A percentile compares a stretch with the other conserved stretches of the same genome.
Evolutionary conservation across 139 green algal genomes (phyloP).

Genomic region (Tetradesmus obliquus): DNA sequence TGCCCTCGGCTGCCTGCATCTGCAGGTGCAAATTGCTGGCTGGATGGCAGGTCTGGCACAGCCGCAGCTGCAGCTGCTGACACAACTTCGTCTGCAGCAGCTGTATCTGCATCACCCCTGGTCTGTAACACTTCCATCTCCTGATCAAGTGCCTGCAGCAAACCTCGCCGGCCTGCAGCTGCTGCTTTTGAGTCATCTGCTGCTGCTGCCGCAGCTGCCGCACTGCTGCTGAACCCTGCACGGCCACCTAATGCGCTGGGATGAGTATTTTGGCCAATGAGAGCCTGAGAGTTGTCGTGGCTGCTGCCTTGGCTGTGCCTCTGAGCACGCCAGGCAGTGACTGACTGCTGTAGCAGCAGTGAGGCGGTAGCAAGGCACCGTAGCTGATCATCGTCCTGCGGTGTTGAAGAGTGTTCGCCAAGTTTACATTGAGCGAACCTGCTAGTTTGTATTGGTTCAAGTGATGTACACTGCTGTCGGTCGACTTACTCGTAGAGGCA

Average conservation of each 20-base stretch:
- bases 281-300: neutral
- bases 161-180: neutral
- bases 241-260: neutral
- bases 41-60: no score
- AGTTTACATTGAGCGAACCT: no score
- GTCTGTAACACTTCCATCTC: neutral
- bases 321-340: neutral
- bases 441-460: neutral
- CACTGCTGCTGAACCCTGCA: neutral
- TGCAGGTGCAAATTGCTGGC: neutral
- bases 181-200: neutral
- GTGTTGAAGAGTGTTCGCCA: no score
- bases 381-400: neutral
- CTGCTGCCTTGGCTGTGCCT: neutral
- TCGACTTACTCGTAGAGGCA: neutral
- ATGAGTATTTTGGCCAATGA: neutral
- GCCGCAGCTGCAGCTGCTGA: no score
- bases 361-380: neutral
- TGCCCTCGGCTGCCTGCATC: neutral
- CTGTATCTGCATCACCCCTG: neutral
- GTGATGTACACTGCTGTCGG: neutral
- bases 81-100: neutral
- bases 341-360: neutral
- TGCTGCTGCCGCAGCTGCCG: neutral
- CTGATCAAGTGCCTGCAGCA: neutral